These are phyloP conservation scores for Artemisia tridentata DNA, from an alignment of 129 eudicot genomes.

Conservation along the genomic window DNA sequence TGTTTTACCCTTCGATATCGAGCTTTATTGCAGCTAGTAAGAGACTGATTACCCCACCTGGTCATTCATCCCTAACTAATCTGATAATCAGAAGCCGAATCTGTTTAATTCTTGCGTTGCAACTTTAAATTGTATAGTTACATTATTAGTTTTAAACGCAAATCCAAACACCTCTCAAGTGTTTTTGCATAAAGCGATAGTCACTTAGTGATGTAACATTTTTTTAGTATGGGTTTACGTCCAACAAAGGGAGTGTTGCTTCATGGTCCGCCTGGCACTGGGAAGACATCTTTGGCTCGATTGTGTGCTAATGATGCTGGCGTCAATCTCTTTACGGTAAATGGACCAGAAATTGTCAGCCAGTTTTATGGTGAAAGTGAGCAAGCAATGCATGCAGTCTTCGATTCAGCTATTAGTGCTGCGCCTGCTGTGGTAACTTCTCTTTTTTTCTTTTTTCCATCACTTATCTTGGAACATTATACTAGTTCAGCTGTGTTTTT, in stretches of 20 bases:
- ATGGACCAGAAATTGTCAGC: constrained; percentile 88
- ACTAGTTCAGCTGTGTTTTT: neutral
- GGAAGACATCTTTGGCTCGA: constrained; percentile 85
- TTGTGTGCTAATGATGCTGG: constrained; percentile 78
- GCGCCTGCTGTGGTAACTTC: constrained; percentile 88
- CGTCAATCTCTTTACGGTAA: constrained; percentile 69
- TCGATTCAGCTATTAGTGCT: constrained; percentile 68
- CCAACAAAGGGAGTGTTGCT: constrained; percentile 96
- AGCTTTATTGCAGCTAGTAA: too few species aligned
- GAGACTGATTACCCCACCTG: too few species aligned
- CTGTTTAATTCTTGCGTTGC: too few species aligned
- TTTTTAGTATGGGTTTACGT: constrained; percentile 78
- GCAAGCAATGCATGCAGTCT: constrained; percentile 71
- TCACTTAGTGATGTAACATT: constrained; percentile 19
- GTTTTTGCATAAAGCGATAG: neutral
- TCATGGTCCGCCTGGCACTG: constrained; percentile 97
- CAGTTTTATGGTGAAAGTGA: constrained; percentile 91
- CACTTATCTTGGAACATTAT: neutral
- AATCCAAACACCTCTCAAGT: neutral
- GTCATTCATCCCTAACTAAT: too few species aligned
- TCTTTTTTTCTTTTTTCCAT: constrained; percentile 9
- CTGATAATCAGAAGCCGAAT: too few species aligned
- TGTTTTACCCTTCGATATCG: too few species aligned
- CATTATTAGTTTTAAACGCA: too few species aligned
- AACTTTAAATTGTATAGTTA: too few species aligned